A percentile compares a stretch with the other conserved stretches of the same genome.
These are phyloP conservation scores for Petasospora rhodanensis DNA, from an alignment of 1,139 yeast genomes.

Conservation along the genomic window DNA sequence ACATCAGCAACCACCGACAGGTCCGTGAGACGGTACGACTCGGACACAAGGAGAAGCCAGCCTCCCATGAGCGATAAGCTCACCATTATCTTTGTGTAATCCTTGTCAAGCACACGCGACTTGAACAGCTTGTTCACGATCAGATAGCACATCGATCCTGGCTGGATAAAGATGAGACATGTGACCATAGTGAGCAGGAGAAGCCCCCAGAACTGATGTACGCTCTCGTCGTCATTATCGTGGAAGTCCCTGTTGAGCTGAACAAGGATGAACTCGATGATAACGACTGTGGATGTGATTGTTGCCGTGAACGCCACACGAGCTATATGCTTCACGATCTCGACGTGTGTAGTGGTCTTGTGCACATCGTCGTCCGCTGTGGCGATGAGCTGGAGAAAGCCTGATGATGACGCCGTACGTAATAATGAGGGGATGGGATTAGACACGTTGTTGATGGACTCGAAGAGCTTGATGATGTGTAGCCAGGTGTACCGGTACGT, in stretches of 20 bases:
- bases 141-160: conserved; percentile 28
- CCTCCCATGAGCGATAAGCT: conserved; percentile 18
- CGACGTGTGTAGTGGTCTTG: conserved; percentile 2
- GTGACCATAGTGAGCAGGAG: conserved; percentile 7
- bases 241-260: conserved; percentile 13
- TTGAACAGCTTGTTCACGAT: conserved; percentile 32
- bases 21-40: conserved; percentile 21
- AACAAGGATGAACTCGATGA: conserved; percentile 22
- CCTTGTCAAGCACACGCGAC: conserved; percentile 21
- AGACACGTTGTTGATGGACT: conserved; percentile 10
- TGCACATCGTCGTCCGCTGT: conserved; percentile 3
- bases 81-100: conserved; percentile 8
- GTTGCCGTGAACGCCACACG: conserved; percentile 20
- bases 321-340: conserved; percentile 10
- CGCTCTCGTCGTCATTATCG: conserved; percentile 5
- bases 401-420: conserved; percentile 7
- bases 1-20: conserved; percentile 13
- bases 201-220: conserved; percentile 16
- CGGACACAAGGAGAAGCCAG: conserved; percentile 22
- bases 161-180: conserved; percentile 27
- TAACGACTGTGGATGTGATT: conserved; percentile 16
- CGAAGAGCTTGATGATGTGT: conserved; percentile 21
- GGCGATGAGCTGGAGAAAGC: conserved; percentile 12
- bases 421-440: conserved; percentile 6
- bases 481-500: conserved; percentile 20